Percentiles rank a stretch among this genome's conserved stretches.
These are phyloP conservation scores for Arbutus unedo DNA, from an alignment of 148 eudicot species.

Conservation along the genomic window DNA sequence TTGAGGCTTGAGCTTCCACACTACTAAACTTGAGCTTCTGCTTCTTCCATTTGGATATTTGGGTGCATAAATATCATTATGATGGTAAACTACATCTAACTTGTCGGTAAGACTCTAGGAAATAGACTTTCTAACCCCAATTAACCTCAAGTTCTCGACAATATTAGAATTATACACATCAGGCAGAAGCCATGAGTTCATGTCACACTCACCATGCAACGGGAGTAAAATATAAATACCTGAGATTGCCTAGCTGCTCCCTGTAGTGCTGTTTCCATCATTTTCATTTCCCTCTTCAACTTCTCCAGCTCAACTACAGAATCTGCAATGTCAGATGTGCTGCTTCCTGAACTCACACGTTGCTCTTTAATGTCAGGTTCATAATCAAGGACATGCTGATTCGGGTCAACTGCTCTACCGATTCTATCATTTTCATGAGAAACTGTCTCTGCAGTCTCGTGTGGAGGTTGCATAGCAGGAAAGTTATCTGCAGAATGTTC, in stretches of 20 bases:
- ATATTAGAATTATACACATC: neutral
- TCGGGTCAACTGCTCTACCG: slow-evolving; percentile 31
- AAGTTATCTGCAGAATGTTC: slow-evolving; percentile 24
- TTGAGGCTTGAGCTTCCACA: neutral
- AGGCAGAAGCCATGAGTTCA: neutral
- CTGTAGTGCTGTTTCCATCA: slow-evolving; percentile 93
- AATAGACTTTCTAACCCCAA: slow-evolving; percentile 7
- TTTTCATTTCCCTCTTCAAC: slow-evolving; percentile 87
- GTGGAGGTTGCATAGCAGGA: slow-evolving; percentile 31
- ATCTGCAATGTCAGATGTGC: slow-evolving; percentile 37
- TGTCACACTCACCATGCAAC: slow-evolving; percentile 9
- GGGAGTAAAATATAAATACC: slow-evolving; percentile 36
- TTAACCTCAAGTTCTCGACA: slow-evolving; percentile 5
- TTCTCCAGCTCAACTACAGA: slow-evolving; percentile 62
- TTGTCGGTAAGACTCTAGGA: neutral
- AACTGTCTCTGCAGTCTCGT: slow-evolving; percentile 34
- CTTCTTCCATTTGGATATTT: neutral
- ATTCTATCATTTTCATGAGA: slow-evolving; percentile 30
- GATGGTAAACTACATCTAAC: neutral
- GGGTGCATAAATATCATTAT: neutral
- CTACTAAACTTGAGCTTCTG: neutral
- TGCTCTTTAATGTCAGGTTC: slow-evolving; percentile 41
- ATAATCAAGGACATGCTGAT: slow-evolving; percentile 19
- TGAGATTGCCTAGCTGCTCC: slow-evolving; percentile 99
- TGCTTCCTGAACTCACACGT: slow-evolving; percentile 43